Percentiles rank a stretch among this genome's conserved stretches.
phyloP scores from a whole-genome alignment of 176 grass and related monocot genomes.

The Musa itinerans region DNA sequence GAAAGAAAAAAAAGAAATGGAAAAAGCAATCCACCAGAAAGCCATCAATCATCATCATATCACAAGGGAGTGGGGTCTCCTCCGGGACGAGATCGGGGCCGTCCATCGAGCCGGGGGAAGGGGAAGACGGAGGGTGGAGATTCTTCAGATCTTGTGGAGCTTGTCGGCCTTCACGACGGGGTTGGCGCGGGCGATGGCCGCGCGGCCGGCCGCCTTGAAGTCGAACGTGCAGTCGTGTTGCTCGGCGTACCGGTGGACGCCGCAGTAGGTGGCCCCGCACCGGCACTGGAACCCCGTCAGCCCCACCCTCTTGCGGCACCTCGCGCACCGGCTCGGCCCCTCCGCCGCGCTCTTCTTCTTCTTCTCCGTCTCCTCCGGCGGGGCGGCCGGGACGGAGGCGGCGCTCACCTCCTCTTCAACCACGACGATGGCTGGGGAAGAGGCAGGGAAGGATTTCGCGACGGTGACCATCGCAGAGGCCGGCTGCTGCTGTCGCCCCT shows the following conservation, averaged over 20 bases:
- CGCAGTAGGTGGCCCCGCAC: conserved; percentile 7
- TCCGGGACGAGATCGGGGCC: background rate
- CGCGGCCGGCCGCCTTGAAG: conserved; percentile 3
- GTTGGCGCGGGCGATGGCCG: conserved; percentile 4
- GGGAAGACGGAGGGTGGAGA: background rate
- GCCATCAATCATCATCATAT: background rate
- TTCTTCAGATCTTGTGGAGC: background rate
- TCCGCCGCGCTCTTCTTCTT: background rate
- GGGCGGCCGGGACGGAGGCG: background rate
- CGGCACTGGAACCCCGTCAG: conserved; percentile 4
- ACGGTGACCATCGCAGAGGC: background rate
- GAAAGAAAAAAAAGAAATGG: background rate
- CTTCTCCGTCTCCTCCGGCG: background rate
- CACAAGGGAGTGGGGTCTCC: too few relatives aligned
- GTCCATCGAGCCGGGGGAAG: background rate
- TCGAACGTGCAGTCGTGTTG: conserved; percentile 1
- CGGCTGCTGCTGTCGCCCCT: background rate
- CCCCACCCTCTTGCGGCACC: background rate
- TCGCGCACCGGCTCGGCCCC: background rate
- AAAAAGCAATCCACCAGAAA: background rate
- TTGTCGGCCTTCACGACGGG: conserved; percentile 6
- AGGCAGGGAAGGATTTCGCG: background rate
- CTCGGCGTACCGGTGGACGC: background rate
- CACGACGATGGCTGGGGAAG: background rate
- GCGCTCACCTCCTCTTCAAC: background rate